phyloP scores from a whole-genome alignment of 169 alveolate species.

The Plasmodium chabaudi region DNA sequence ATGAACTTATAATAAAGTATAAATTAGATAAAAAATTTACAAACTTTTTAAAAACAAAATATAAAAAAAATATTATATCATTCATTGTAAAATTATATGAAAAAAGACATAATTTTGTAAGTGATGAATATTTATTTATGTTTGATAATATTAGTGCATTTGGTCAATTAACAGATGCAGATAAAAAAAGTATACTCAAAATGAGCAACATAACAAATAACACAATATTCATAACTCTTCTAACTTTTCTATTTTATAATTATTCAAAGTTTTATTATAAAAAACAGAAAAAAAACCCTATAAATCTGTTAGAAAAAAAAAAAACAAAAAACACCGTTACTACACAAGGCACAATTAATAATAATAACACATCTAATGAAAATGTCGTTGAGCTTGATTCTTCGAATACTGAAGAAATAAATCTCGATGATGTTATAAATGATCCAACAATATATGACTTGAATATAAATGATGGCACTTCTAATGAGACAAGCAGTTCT shows the following conservation, averaged over 20 bases:
- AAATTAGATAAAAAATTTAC: slow-evolving; percentile 56
- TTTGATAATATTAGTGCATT: slow-evolving; percentile 52
- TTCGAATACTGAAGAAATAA: background rate
- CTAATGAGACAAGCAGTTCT: background rate
- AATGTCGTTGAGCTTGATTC: background rate
- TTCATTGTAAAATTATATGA: slow-evolving; percentile 39
- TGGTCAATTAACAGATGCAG: slow-evolving; percentile 16
- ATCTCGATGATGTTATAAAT: slow-evolving; percentile 15
- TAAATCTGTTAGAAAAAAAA: slow-evolving; percentile 53
- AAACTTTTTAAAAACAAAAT: slow-evolving; percentile 34
- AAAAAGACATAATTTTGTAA: slow-evolving; percentile 23
- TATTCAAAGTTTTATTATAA: slow-evolving; percentile 62
- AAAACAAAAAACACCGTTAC: background rate
- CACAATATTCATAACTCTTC: slow-evolving; percentile 27
- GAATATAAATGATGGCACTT: background rate
- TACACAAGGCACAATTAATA: background rate
- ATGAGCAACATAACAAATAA: slow-evolving; percentile 64
- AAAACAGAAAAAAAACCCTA: slow-evolving; percentile 21
- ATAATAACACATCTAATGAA: background rate
- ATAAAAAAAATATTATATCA: slow-evolving; percentile 51
- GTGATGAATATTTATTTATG: slow-evolving; percentile 43
- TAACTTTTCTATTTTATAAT: slow-evolving; percentile 59
- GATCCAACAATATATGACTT: background rate
- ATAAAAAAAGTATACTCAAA: slow-evolving; percentile 56
- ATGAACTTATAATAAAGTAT: slow-evolving; percentile 57